Conservation (phyloP, 2,329 filamentous ascomycete genomes). For the Tolypocladium ophioglossoides region DNA sequence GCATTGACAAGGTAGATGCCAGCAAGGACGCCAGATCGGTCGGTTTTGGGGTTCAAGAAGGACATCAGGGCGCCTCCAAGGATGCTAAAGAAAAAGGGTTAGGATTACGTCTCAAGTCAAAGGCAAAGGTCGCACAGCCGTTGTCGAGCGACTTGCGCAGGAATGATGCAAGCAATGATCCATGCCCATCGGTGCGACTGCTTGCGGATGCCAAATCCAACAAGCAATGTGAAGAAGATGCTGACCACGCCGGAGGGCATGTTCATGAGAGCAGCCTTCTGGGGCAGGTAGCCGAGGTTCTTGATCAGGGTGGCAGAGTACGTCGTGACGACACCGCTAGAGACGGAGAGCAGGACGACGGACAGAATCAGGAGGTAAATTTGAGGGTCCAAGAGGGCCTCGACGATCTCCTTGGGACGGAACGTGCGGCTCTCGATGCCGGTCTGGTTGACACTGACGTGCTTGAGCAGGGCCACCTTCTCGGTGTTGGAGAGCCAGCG, state of each 20-base stretch:
- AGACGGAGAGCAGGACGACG: conserved; percentile 39
- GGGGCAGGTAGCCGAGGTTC: conserved; percentile 33
- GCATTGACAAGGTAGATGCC: conserved; percentile 42
- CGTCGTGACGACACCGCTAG: conserved; percentile 41
- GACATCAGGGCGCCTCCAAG: conserved; percentile 43
- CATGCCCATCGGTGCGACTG: conserved; percentile 39
- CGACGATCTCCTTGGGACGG: conserved; percentile 38
- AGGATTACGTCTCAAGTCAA: not conserved
- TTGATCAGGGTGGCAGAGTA: conserved; percentile 44
- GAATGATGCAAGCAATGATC: conserved; percentile 36
- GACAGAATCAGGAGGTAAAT: conserved; percentile 38
- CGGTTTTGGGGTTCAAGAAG: conserved; percentile 31
- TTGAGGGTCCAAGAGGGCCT: conserved; percentile 40
- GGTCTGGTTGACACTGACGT: conserved; percentile 47
- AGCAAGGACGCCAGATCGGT: conserved; percentile 34
- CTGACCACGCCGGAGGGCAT: conserved; percentile 42
- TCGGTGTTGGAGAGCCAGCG: conserved; percentile 34
- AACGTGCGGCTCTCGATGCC: conserved; percentile 45
- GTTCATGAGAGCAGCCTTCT: conserved; percentile 39
- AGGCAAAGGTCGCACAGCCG: not conserved
- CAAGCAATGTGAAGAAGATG: conserved; percentile 39
- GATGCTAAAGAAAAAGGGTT: conserved; percentile 17
- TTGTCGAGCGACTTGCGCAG: conserved; percentile 23
- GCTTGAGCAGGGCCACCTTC: conserved; percentile 38
- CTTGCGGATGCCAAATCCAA: conserved; percentile 35